Percentiles rank a stretch among this genome's conserved stretches.
phyloP scores from a whole-genome alignment of 371 early-diverging fungal species.

The Dentiscutata heterogama region DNA sequence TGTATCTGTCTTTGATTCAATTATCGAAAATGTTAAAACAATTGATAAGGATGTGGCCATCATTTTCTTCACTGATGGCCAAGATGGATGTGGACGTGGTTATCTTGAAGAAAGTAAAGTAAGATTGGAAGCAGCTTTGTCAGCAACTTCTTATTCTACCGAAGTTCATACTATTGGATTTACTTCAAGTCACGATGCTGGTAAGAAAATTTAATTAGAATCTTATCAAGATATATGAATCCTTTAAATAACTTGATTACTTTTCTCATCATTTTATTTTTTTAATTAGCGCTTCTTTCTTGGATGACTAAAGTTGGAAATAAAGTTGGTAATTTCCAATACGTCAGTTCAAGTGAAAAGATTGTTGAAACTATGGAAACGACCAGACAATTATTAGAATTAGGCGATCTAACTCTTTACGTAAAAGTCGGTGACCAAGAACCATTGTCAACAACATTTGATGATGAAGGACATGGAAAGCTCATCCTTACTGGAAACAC shows the following conservation, averaged over 20 bases:
- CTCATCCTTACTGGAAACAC: background rate
- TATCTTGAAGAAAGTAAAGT: background rate
- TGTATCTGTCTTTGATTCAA: conserved; percentile 13
- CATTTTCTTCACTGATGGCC: conserved; percentile 46
- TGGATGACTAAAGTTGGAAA: conserved; percentile 42
- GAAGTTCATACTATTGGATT: conserved; percentile 45
- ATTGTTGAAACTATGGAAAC: conserved; percentile 51
- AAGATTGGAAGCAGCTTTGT: background rate
- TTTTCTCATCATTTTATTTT: background rate
- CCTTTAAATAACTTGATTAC: background rate
- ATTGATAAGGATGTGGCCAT: conserved; percentile 37
- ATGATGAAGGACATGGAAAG: conserved; percentile 15
- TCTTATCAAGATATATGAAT: background rate
- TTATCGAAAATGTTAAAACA: background rate
- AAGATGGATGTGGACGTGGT: background rate
- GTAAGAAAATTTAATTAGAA: conserved; percentile 12
- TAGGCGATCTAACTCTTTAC: conserved; percentile 39
- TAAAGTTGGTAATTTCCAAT: conserved; percentile 47
- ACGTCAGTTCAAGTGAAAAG: conserved; percentile 48
- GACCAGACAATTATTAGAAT: conserved; percentile 48
- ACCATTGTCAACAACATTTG: conserved; percentile 46
- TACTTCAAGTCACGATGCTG: conserved; percentile 33
- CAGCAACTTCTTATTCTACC: background rate
- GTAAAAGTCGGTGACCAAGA: conserved; percentile 30
- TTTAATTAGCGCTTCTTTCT: conserved; percentile 32